phyloP scores from a whole-genome alignment of 2,329 filamentous ascomycete genomes.

The Alternaria sp. region DNA sequence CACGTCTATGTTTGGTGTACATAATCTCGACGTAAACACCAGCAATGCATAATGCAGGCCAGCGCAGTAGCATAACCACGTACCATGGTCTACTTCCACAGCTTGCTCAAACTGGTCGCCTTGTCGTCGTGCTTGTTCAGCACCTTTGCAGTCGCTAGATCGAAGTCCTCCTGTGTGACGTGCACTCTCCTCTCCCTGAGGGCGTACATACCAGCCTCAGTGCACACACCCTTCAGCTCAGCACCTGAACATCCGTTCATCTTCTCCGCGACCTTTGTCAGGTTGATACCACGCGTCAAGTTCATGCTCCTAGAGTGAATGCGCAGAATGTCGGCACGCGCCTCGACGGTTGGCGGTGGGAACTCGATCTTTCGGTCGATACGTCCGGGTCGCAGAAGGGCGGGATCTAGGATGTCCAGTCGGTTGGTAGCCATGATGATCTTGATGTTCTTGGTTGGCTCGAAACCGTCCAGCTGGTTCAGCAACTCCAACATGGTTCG shows the following conservation, averaged over 20 bases:
- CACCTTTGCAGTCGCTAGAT: conserved; percentile 97
- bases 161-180: conserved; percentile 98
- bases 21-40: conserved; percentile 9
- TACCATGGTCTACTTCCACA: conserved; percentile 70
- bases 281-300: conserved; percentile 93
- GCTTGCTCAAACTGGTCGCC: conserved; percentile 86
- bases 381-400: conserved; percentile 90
- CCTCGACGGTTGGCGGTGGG: conserved; percentile 93
- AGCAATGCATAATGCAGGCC: background rate
- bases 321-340: conserved; percentile 93
- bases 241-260: conserved; percentile 99
- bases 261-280: conserved; percentile 98
- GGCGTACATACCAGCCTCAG: conserved; percentile 98
- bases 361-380: conserved; percentile 99
- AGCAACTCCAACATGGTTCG: conserved; percentile 97
- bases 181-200: conserved; percentile 94
- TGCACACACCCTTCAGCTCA: conserved; percentile 98
- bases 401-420: conserved; percentile 95
- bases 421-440: conserved; percentile 99
- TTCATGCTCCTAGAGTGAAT: conserved; percentile 99
- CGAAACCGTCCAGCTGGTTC: conserved; percentile 98
- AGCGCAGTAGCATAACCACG: background rate
- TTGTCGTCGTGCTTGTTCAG: conserved; percentile 99
- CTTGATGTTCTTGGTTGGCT: conserved; percentile 99
- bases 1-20: conserved; percentile 24